A percentile compares a stretch with the other conserved stretches of the same genome.
Conservation (phyloP, 2,329 filamentous ascomycete species). For the Phialophora macrospora region DNA sequence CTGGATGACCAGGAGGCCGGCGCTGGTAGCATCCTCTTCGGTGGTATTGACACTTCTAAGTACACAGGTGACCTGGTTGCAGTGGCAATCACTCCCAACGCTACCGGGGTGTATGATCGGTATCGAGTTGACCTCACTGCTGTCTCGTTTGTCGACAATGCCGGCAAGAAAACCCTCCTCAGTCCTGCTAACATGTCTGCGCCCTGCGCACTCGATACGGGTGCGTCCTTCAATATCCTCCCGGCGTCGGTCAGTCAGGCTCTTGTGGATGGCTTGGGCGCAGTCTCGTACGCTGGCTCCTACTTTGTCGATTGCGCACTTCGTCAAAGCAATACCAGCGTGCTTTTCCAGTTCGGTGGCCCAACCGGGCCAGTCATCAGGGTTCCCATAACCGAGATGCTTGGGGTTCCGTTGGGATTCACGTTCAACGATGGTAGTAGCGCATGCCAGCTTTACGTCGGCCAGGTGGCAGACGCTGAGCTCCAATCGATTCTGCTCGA, state of each 20-base stretch:
- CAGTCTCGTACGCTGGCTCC: slow-evolving; percentile 4
- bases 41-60: slow-evolving; percentile 77
- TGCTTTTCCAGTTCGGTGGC: slow-evolving; percentile 2
- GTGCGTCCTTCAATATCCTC: neutral
- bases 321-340: slow-evolving; percentile 4
- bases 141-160: slow-evolving; percentile 5
- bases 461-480: neutral
- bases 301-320: slow-evolving; percentile 12
- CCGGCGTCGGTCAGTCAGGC: neutral
- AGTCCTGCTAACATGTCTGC: slow-evolving; percentile 3
- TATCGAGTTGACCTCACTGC: slow-evolving; percentile 7
- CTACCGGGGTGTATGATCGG: neutral
- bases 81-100: slow-evolving; percentile 57
- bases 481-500: slow-evolving; percentile 3
- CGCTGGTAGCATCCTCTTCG: slow-evolving; percentile 74
- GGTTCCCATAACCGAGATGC: neutral
- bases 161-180: neutral
- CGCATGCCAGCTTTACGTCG: neutral
- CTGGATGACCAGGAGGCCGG: slow-evolving; percentile 60
- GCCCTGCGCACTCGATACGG: slow-evolving; percentile 13
- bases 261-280: neutral
- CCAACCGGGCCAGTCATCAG: neutral
- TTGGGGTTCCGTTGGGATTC: slow-evolving; percentile 1
- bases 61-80: slow-evolving; percentile 67
- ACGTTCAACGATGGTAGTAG: neutral